Conservation (phyloP, 192 early-diverging fungal species). For the Geranomyces michiganensis region DNA sequence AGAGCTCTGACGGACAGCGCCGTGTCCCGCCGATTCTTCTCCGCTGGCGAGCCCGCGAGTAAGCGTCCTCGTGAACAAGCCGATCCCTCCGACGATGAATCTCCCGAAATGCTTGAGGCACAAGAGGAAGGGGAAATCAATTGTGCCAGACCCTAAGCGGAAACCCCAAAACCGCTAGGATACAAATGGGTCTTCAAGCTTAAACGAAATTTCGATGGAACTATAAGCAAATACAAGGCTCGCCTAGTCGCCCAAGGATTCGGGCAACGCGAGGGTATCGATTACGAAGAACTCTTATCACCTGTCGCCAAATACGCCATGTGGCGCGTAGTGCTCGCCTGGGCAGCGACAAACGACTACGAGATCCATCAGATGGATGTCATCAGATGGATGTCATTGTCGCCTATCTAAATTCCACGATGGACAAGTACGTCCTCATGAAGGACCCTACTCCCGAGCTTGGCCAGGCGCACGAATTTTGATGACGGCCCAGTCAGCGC, state of each 20-base stretch:
- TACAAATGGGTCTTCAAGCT: slow-evolving; percentile 9
- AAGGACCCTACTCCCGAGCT: no score
- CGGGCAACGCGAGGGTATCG: slow-evolving; percentile 35
- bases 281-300: slow-evolving; percentile 43
- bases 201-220: slow-evolving; percentile 9
- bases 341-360: not conserved
- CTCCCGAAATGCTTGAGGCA: no score
- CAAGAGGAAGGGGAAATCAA: no score
- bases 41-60: no score
- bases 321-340: slow-evolving; percentile 13
- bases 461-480: no score
- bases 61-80: no score
- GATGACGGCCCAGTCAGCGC: no score
- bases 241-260: slow-evolving; percentile 39
- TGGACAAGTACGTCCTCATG: slow-evolving; percentile 6
- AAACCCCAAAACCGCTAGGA: not conserved
- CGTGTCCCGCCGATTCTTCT: no score
- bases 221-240: slow-evolving; percentile 30
- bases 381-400: slow-evolving; percentile 30
- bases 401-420: slow-evolving; percentile 35
- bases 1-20: no score
- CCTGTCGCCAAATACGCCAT: slow-evolving; percentile 21
- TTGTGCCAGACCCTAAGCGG: not conserved
- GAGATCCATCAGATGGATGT: slow-evolving; percentile 11
- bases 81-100: no score